Evolutionary conservation across 2,329 filamentous ascomycete species (phyloP).

Genomic region (Fusarium musae): DNA sequence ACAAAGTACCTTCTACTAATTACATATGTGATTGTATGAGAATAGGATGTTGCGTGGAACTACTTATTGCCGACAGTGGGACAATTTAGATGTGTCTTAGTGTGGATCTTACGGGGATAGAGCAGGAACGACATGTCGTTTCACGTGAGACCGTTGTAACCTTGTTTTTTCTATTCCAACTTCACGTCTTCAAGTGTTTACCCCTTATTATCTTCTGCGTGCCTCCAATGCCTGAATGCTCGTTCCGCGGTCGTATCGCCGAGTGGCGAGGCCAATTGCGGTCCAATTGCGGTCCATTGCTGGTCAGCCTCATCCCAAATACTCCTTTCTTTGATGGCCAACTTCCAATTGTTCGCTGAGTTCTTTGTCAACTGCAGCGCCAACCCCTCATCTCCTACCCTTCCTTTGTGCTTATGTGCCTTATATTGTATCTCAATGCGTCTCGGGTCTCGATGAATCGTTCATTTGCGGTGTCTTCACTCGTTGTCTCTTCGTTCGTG

Average conservation of each 20-base stretch:
- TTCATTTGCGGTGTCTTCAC: not conserved
- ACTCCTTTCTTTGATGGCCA: not conserved
- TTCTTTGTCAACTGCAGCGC: not conserved
- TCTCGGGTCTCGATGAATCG: not conserved
- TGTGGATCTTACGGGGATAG: conserved; percentile 9
- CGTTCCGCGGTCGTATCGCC: not conserved
- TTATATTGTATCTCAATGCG: not conserved
- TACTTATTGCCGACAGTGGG: not conserved
- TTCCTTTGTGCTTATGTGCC: too few relatives aligned
- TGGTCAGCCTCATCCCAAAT: not conserved
- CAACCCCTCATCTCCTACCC: accelerated
- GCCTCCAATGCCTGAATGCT: accelerated
- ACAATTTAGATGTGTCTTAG: not conserved
- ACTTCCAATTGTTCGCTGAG: not conserved
- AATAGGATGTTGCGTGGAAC: not conserved
- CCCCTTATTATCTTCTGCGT: accelerated
- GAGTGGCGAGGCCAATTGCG: not conserved
- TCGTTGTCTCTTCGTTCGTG: accelerated
- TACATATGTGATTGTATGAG: too few relatives aligned
- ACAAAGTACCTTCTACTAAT: too few relatives aligned
- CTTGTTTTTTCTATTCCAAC: not conserved
- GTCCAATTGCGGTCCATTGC: not conserved
- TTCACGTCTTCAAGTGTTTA: not conserved
- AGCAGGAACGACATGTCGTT: not conserved
- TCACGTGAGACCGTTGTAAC: conserved; percentile 15